Evolutionary conservation across 805 yeast species (phyloP).

Genomic region (Candida oleophila): DNA sequence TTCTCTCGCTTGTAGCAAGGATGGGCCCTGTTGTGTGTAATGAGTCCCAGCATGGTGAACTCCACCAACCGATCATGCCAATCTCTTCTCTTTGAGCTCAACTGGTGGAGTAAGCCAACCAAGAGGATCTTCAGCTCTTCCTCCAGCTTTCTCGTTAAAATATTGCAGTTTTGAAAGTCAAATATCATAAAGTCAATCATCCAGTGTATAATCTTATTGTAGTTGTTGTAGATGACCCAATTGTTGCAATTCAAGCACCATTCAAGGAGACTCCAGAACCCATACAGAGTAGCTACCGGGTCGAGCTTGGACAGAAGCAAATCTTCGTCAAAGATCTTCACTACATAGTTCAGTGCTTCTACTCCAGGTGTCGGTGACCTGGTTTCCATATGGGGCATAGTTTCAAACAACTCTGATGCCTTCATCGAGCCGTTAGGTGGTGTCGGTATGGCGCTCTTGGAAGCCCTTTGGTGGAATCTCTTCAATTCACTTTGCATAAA

Average conservation of each 20-base stretch:
- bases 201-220: conserved; percentile 3
- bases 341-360: background rate
- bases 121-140: conserved; percentile 7
- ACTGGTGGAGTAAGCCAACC: conserved; percentile 18
- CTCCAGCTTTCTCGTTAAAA: background rate
- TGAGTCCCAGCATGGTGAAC: conserved; percentile 28
- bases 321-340: conserved; percentile 31
- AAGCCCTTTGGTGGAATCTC: background rate
- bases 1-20: conserved; percentile 12
- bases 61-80: conserved; percentile 33
- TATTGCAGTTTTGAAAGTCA: background rate
- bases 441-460: background rate
- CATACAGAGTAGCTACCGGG: conserved; percentile 14
- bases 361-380: conserved; percentile 1
- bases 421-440: background rate
- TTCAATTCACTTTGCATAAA: conserved; percentile 28
- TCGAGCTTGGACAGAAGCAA: conserved; percentile 21
- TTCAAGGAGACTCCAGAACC: conserved; percentile 29
- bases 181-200: background rate
- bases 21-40: conserved; percentile 8
- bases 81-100: conserved; percentile 18
- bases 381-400: conserved; percentile 16
- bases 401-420: conserved; percentile 10
- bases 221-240: background rate
- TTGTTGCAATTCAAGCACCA: conserved; percentile 36